Percentiles rank a stretch among this genome's conserved stretches.
These are phyloP conservation scores for Austroboletus novae-zelandiae DNA, from an alignment of 1,284 basidiomycete genomes.

Conservation along the genomic window DNA sequence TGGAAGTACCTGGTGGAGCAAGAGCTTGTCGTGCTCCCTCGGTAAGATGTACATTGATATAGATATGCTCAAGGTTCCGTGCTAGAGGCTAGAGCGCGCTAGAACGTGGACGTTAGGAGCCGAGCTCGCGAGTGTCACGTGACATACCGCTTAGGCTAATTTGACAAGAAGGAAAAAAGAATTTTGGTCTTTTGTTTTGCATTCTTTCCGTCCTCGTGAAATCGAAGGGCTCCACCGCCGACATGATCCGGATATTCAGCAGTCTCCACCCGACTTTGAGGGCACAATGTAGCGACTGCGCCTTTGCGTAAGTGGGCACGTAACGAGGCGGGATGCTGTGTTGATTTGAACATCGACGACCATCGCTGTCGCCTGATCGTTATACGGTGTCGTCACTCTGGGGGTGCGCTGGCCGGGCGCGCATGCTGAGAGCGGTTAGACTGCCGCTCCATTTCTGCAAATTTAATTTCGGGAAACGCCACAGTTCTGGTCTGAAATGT, in stretches of 20 bases:
- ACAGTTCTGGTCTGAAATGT: constrained; percentile 9
- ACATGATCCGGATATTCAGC: not conserved
- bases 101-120: not conserved
- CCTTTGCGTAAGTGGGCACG: constrained; percentile 5
- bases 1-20: constrained; percentile 49
- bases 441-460: constrained; percentile 8
- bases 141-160: constrained; percentile 8
- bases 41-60: constrained; percentile 46
- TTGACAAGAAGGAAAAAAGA: not conserved
- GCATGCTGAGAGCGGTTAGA: not conserved
- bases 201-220: constrained; percentile 3
- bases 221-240: not conserved
- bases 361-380: not conserved
- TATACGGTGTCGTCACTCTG: constrained; percentile 16
- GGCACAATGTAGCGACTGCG: constrained; percentile 2
- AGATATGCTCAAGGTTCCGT: not conserved
- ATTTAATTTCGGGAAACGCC: constrained; percentile 17
- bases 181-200: not conserved
- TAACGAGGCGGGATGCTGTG: not conserved
- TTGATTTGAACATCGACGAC: not conserved
- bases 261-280: constrained; percentile 12
- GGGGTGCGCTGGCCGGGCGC: not conserved
- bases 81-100: not conserved
- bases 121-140: constrained; percentile 12
- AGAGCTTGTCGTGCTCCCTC: constrained; percentile 49